Evolutionary conservation across 2,329 filamentous ascomycete species (phyloP).

Genomic region (Triangularia setosa): DNA sequence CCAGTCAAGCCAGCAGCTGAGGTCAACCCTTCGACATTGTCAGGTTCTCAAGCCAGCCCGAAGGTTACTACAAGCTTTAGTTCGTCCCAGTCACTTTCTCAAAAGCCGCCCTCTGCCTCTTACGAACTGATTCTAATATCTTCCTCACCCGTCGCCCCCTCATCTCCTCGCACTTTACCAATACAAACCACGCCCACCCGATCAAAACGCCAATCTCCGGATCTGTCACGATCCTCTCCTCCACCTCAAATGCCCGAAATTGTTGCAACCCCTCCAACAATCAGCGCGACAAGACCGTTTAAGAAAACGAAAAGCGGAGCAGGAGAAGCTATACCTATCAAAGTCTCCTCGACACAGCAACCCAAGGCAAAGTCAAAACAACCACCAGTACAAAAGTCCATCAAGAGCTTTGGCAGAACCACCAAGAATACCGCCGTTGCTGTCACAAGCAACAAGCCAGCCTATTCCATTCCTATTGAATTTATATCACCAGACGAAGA

Average conservation of each 20-base stretch:
- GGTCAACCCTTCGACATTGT: conserved; percentile 40
- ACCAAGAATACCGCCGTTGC: neutral
- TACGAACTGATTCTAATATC: conserved; percentile 27
- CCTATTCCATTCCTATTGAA: conserved; percentile 1
- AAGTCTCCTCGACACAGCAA: neutral
- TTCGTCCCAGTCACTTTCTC: conserved; percentile 3
- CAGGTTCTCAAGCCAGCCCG: conserved; percentile 35
- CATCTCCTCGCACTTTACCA: conserved; percentile 41
- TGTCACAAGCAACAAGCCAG: neutral
- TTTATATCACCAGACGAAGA: conserved; percentile 4
- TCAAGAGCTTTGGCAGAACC: conserved; percentile 1
- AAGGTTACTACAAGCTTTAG: conserved; percentile 23
- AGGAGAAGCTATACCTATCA: conserved; percentile 2
- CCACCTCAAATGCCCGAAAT: conserved; percentile 32
- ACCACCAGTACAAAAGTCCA: neutral
- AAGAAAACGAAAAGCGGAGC: conserved; percentile 23
- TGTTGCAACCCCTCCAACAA: neutral
- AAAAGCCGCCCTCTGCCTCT: neutral
- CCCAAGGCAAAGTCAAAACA: neutral
- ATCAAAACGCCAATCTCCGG: neutral
- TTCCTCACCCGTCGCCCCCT: conserved; percentile 26
- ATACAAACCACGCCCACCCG: conserved; percentile 33
- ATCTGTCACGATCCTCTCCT: neutral
- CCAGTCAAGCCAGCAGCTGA: conserved; percentile 24
- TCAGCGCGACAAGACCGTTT: conserved; percentile 12